Base-by-base conservation (phyloP, 2,329 filamentous ascomycete species). In the Alternaria postmessia region DNA sequence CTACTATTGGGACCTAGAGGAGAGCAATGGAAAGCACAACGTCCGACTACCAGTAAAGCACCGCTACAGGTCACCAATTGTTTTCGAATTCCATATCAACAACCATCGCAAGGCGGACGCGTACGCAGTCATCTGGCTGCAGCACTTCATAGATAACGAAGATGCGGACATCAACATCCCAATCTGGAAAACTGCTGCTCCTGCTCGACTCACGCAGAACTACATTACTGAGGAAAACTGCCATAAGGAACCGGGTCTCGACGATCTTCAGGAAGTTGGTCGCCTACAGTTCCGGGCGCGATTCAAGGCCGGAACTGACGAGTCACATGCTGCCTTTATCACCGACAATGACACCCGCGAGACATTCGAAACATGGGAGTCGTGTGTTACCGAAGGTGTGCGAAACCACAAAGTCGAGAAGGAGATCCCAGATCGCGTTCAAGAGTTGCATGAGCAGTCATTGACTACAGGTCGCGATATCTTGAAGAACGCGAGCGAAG, bases 311-410 rank as follows among this genome's bases (percentile, higher is more conserved):
- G 94, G 94, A 14, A 96, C 92, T 49, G 94, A 97, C 75, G 88
- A 92, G 54, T 91, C 92, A 18, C 95, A 98, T 75, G 86, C 92
- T 66, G 85, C 84, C 1, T 97, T 97, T 69, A 89, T 97, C 22
- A 87, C 88, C 48, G 92, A 96, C 77, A 97, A 96, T 71, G 89
- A 96, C 75, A 90, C 91, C 1, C 89, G 94, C 32, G 95, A 98
- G 82, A 97, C 94, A 0, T 96, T 92, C 65, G 94, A 98, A 80
- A 91, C 91, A 0, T 98, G 94, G 93, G 93, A 97, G 78, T 92
- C 93, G 0, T 97, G 94, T 76, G 87, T 91, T 41, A 88, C 93
- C 0, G 94, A 98, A 77, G 94, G 94, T 12, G 92, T 97, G 0
- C 88, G 95, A 2, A 80, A 84, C 14, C 86, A 89, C 56, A 85